A percentile compares a stretch with the other conserved stretches of the same genome.
phyloP scores from a whole-genome alignment of 495 filamentous ascomycete species.

The Penicillium riverlandense region DNA sequence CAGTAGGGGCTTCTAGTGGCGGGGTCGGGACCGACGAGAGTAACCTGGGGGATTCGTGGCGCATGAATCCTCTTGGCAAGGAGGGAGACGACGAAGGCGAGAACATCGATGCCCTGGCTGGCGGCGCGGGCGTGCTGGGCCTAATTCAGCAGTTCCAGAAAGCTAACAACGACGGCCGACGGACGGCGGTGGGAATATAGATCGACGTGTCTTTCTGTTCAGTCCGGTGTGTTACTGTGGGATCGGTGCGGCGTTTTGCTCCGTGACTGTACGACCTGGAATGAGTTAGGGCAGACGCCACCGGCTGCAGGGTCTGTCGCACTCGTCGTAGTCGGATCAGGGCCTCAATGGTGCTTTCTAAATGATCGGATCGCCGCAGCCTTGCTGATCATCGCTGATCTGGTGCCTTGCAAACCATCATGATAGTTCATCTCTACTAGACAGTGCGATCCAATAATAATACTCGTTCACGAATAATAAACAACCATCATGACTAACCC shows the following conservation, averaged over 20 bases:
- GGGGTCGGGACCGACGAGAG: constrained; percentile 44
- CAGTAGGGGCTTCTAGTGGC: constrained; percentile 29
- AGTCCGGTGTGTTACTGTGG: background rate
- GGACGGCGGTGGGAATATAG: constrained; percentile 32
- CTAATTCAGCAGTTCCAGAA: constrained; percentile 88
- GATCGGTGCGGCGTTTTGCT: background rate
- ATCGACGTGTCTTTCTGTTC: background rate
- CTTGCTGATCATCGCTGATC: constrained; percentile 5
- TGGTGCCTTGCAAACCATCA: no score
- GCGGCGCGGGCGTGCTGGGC: constrained; percentile 61
- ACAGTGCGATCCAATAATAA: no score
- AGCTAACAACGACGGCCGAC: constrained; percentile 61
- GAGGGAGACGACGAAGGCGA: constrained; percentile 40
- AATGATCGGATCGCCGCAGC: background rate
- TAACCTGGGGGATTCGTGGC: constrained; percentile 59
- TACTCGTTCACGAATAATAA: no score
- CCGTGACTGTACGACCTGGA: no score
- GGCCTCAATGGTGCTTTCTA: no score
- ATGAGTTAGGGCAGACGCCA: no score
- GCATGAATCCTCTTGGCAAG: constrained; percentile 45
- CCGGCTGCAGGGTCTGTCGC: no score
- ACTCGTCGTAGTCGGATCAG: no score
- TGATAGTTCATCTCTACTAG: no score
- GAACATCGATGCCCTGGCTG: constrained; percentile 40
- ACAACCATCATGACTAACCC: no score